Evolutionary conservation across 441 rosid species (phyloP).

Genomic region (Adansonia madagascariensis): DNA sequence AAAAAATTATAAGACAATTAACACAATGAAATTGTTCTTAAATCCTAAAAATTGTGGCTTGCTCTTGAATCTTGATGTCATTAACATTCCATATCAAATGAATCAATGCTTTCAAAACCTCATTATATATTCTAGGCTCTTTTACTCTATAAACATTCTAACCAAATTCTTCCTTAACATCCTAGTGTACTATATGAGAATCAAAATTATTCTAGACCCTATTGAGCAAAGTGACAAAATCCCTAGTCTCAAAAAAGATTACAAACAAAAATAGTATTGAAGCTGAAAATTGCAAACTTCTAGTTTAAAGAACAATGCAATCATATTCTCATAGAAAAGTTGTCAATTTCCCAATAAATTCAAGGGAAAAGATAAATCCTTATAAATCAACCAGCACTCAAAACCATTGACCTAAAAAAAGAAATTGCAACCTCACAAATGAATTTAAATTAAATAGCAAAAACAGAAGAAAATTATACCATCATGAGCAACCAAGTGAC

Average conservation of each 20-base stretch:
- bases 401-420: background rate
- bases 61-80: slow-evolving; percentile 3
- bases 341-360: background rate
- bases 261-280: slow-evolving; percentile 2
- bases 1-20: background rate
- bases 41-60: background rate
- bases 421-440: background rate
- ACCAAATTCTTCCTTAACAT: background rate
- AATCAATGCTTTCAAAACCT: slow-evolving; percentile 1
- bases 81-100: background rate
- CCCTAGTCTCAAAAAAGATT: background rate
- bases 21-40: background rate
- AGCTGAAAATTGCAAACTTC: background rate
- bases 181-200: background rate
- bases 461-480: slow-evolving; percentile 34
- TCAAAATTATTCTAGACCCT: background rate
- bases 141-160: background rate
- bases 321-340: background rate
- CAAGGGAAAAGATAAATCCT: background rate
- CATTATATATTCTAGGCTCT: background rate
- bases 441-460: background rate
- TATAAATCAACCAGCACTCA: background rate
- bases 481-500: slow-evolving; percentile 43
- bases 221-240: background rate
- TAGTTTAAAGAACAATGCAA: background rate